Percentiles rank a stretch among this genome's conserved stretches.
phyloP scores from a whole-genome alignment of 2,329 filamentous ascomycete genomes.

The Cordyceps pruinosa region DNA sequence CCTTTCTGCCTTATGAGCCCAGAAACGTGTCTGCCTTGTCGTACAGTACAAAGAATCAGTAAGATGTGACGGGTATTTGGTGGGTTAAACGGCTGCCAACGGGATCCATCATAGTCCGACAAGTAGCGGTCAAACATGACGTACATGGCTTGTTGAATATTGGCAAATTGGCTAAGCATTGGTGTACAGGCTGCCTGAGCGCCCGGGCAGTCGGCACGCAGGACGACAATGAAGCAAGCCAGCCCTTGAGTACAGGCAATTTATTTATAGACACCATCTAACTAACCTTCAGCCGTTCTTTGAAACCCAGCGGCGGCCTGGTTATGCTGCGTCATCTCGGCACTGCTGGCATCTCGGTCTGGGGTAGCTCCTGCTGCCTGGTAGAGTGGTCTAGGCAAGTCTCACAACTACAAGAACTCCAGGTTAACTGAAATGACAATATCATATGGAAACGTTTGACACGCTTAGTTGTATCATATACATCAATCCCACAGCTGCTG shows the following conservation, averaged over 20 bases:
- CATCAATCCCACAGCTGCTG: too few relatives aligned
- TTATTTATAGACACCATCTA: neutral
- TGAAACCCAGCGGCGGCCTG: too few relatives aligned
- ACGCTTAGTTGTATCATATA: too few relatives aligned
- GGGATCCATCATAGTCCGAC: too few relatives aligned
- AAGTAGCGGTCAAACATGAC: constrained; percentile 7
- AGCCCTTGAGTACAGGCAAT: neutral
- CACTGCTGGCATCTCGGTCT: too few relatives aligned
- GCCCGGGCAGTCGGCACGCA: neutral
- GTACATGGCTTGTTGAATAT: neutral
- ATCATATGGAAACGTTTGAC: too few relatives aligned
- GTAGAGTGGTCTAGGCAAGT: too few relatives aligned
- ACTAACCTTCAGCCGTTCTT: too few relatives aligned
- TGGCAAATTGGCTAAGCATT: neutral
- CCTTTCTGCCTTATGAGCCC: neutral
- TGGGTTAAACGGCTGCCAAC: neutral
- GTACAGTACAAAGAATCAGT: neutral
- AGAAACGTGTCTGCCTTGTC: neutral
- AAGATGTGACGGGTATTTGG: neutral
- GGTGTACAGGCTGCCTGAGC: neutral
- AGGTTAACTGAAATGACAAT: too few relatives aligned
- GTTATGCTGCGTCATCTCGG: too few relatives aligned
- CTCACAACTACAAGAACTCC: too few relatives aligned
- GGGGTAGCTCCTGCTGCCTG: too few relatives aligned
- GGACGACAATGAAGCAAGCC: neutral